Conservation (phyloP, 1,139 yeast species). For the Debaryomyces sp. region DNA sequence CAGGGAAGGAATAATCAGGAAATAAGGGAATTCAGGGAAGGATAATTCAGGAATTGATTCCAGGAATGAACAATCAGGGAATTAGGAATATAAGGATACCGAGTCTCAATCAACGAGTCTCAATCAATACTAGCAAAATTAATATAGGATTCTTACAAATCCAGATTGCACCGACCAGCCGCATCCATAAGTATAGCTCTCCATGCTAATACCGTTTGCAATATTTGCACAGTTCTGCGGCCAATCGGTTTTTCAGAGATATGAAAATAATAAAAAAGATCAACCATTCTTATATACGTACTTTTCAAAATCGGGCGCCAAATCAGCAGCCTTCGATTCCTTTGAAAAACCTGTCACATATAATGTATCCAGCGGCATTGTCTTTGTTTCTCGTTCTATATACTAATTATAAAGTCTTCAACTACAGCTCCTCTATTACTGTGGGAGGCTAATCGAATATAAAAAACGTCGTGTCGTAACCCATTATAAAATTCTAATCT, state of each 20-base stretch:
- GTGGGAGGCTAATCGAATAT: background rate
- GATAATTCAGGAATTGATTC: background rate
- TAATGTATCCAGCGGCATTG: conserved; percentile 58
- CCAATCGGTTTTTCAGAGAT: background rate
- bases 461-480: background rate
- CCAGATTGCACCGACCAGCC: background rate
- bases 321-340: conserved; percentile 63
- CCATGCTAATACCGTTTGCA: background rate
- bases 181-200: background rate
- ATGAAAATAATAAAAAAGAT: conserved; percentile 7
- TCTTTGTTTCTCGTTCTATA: background rate
- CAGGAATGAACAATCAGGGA: conserved; percentile 1
- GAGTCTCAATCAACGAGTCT: too few species aligned
- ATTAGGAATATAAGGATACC: background rate
- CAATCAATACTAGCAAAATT: conserved; percentile 1
- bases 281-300: conserved; percentile 36
- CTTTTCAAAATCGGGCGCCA: conserved; percentile 72
- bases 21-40: background rate
- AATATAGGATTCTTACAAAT: background rate
- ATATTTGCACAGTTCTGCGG: background rate
- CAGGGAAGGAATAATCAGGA: background rate
- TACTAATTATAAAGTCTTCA: background rate
- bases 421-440: background rate
- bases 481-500: background rate
- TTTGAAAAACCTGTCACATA: conserved; percentile 65